A percentile compares a stretch with the other conserved stretches of the same genome.
Conservation (phyloP, 768 basidiomycete genomes). For the Boletus tomentosulus region DNA sequence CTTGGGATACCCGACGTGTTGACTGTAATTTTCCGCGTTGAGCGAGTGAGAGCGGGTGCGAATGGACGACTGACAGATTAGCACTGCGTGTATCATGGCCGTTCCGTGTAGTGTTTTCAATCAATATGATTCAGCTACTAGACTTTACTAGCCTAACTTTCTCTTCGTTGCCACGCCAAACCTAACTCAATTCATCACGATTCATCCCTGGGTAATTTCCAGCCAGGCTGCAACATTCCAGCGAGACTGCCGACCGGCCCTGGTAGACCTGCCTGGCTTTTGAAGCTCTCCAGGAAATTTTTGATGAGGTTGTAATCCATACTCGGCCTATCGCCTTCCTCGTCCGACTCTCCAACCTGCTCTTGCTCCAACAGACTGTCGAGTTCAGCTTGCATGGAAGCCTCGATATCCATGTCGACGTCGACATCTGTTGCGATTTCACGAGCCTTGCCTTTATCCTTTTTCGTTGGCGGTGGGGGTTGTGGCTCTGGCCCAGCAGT, state of each 20-base stretch:
- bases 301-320: conserved; percentile 91
- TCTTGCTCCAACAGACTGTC: conserved; percentile 52
- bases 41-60: conserved; percentile 16
- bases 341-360: conserved; percentile 48
- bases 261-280: conserved; percentile 81
- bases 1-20: conserved; percentile 89
- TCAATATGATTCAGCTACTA: not conserved
- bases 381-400: conserved; percentile 88
- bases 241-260: conserved; percentile 91
- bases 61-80: conserved; percentile 61
- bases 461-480: conserved; percentile 33
- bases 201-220: conserved; percentile 70
- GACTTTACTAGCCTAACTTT: not conserved
- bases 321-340: conserved; percentile 41
- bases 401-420: conserved; percentile 67
- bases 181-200: conserved; percentile 22
- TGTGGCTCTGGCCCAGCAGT: conserved; percentile 1
- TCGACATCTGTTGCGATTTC: conserved; percentile 36
- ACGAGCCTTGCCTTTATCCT: conserved; percentile 41
- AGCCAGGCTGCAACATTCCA: conserved; percentile 75
- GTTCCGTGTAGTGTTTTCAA: not conserved
- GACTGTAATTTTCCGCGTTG: conserved; percentile 47
- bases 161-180: no score
- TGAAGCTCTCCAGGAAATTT: conserved; percentile 96
- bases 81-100: conserved; percentile 78